These are phyloP conservation scores for Dryadomyces quercus-mongolicae DNA, from an alignment of 2,329 filamentous ascomycete genomes.

Conservation along the genomic window DNA sequence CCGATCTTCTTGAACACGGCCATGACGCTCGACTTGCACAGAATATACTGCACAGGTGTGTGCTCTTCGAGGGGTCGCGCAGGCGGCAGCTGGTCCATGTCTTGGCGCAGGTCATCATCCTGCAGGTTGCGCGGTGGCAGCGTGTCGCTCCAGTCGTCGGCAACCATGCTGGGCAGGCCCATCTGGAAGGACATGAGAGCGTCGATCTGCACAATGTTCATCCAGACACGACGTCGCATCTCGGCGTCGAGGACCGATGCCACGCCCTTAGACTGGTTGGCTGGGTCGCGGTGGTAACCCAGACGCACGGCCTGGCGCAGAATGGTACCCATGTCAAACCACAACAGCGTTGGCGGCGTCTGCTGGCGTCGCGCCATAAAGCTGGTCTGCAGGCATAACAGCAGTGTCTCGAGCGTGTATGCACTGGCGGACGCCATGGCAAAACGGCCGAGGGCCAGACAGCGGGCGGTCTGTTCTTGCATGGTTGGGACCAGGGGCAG, in stretches of 20 bases:
- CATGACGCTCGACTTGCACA: conserved; percentile 18
- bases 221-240: conserved; percentile 28
- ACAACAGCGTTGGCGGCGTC: conserved; percentile 13
- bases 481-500: neutral
- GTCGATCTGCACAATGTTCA: conserved; percentile 28
- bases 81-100: conserved; percentile 18
- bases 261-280: conserved; percentile 5
- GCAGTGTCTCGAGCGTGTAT: conserved; percentile 24
- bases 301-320: conserved; percentile 26
- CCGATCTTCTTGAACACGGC: conserved; percentile 1
- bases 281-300: conserved; percentile 29
- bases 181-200: conserved; percentile 32
- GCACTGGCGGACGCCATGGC: conserved; percentile 16
- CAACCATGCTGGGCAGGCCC: conserved; percentile 35
- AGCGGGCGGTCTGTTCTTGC: conserved; percentile 6
- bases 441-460: conserved; percentile 17
- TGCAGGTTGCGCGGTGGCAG: conserved; percentile 25
- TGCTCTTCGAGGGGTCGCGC: conserved; percentile 8
- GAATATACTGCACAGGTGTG: conserved; percentile 15
- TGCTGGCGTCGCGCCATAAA: conserved; percentile 15
- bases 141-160: conserved; percentile 15
- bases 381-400: conserved; percentile 20
- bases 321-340: conserved; percentile 27
- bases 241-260: conserved; percentile 26
- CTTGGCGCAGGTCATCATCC: conserved; percentile 24